A percentile compares a stretch with the other conserved stretches of the same genome.
These are phyloP conservation scores for Saccharomycopsis guyanensis DNA, from an alignment of 805 yeast species.

Conservation along the genomic window DNA sequence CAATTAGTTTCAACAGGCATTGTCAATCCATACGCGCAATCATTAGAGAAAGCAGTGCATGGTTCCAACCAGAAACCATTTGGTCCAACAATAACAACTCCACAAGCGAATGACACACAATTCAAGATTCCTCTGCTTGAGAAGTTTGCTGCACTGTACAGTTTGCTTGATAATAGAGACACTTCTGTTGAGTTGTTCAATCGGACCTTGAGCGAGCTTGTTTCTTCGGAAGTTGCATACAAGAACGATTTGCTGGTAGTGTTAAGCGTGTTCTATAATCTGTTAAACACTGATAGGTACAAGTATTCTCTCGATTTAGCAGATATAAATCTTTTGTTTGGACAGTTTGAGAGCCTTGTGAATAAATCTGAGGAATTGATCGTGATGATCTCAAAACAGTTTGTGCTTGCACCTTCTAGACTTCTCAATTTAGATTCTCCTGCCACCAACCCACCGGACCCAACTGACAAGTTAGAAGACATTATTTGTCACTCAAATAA, in stretches of 20 bases:
- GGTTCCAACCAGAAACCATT: not conserved
- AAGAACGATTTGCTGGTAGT: slow-evolving; percentile 31
- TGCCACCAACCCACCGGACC: not conserved
- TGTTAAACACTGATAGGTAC: slow-evolving; percentile 22
- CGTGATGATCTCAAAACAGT: slow-evolving; percentile 7
- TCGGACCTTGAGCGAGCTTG: slow-evolving; percentile 25
- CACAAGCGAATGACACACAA: no score
- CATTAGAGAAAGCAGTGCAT: not conserved
- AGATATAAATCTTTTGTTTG: slow-evolving; percentile 25
- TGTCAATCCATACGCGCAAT: not conserved
- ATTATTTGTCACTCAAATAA: not conserved
- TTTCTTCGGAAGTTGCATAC: slow-evolving; percentile 31
- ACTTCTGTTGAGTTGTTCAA: slow-evolving; percentile 2
- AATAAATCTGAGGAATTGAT: slow-evolving; percentile 26
- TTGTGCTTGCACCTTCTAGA: not conserved
- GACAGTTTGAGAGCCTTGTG: slow-evolving; percentile 28
- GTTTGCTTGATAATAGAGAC: not conserved
- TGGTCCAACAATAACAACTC: no score
- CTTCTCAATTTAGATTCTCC: not conserved
- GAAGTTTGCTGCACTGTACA: not conserved
- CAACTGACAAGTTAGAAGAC: not conserved
- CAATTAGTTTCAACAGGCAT: no score
- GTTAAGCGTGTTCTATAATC: slow-evolving; percentile 27
- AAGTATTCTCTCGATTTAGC: slow-evolving; percentile 24
- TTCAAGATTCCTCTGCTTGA: not conserved